Conservation (phyloP, 768 basidiomycete genomes). For the Kwoniella newhampshirensis region DNA sequence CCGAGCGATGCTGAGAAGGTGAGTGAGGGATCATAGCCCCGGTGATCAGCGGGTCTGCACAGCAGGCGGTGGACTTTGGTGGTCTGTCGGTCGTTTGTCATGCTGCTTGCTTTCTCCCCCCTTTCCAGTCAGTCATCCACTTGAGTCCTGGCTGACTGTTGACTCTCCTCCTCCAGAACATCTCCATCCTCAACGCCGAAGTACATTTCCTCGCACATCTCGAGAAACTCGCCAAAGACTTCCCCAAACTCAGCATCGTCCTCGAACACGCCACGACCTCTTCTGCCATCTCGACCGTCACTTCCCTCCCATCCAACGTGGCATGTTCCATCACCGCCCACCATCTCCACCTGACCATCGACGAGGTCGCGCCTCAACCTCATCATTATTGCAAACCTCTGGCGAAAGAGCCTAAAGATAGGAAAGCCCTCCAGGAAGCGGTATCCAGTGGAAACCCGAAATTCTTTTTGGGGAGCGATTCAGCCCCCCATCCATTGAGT, state of each 20-base stretch:
- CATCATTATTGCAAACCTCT: conserved; percentile 98
- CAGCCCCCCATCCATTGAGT: conserved; percentile 77
- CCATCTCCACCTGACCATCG: conserved; percentile 88
- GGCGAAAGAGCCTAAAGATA: conserved; percentile 91
- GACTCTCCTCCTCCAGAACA: conserved; percentile 61
- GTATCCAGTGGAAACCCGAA: conserved; percentile 78
- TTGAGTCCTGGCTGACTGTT: background rate
- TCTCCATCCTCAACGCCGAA: conserved; percentile 91
- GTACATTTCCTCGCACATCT: conserved; percentile 84
- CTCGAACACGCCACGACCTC: conserved; percentile 95
- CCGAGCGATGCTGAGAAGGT: conserved; percentile 74
- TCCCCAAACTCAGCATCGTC: conserved; percentile 89
- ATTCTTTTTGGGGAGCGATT: conserved; percentile 97
- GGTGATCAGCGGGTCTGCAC: no score
- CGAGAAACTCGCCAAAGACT: conserved; percentile 71
- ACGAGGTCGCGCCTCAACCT: conserved; percentile 93
- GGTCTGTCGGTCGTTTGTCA: no score
- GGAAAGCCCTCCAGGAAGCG: conserved; percentile 74
- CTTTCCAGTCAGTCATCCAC: background rate
- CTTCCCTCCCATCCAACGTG: conserved; percentile 68
- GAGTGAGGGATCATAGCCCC: no score
- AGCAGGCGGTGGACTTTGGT: no score
- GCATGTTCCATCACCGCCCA: conserved; percentile 97
- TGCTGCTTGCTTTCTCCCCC: background rate
- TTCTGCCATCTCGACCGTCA: conserved; percentile 60